These are phyloP conservation scores for Verticillium dahliae DNA, from an alignment of 2,329 filamentous ascomycete genomes.

Conservation along the genomic window DNA sequence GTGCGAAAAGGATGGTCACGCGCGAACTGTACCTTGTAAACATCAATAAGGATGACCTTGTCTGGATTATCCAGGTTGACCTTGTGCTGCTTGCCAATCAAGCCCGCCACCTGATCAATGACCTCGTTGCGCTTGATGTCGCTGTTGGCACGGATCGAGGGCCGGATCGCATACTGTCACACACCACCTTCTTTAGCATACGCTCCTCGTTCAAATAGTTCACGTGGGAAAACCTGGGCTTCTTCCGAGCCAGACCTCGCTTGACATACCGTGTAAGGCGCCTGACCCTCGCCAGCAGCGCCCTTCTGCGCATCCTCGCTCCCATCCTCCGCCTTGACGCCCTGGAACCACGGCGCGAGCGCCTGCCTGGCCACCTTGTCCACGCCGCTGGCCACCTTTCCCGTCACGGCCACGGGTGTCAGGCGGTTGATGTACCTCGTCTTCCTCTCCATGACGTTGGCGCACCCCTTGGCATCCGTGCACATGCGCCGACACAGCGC, in stretches of 20 bases:
- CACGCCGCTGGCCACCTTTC: slow-evolving; percentile 64
- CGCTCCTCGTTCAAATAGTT: slow-evolving; percentile 1
- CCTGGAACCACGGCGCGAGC: slow-evolving; percentile 56
- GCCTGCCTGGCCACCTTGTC: slow-evolving; percentile 58
- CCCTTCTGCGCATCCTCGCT: neutral
- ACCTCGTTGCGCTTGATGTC: slow-evolving; percentile 60
- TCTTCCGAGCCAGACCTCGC: neutral
- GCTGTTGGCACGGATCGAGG: slow-evolving; percentile 69
- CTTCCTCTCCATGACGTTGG: slow-evolving; percentile 34
- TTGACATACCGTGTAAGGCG: neutral
- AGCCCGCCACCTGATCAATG: slow-evolving; percentile 63
- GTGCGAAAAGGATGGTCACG: neutral
- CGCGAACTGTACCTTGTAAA: slow-evolving; percentile 59
- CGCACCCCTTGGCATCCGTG: slow-evolving; percentile 40
- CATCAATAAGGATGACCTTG: slow-evolving; percentile 71
- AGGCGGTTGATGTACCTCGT: slow-evolving; percentile 53
- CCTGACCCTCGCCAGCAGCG: neutral
- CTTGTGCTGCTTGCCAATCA: slow-evolving; percentile 62
- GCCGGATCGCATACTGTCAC: slow-evolving; percentile 72
- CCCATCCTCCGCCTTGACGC: neutral
- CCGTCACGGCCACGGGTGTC: slow-evolving; percentile 44
- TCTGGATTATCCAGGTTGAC: slow-evolving; percentile 75
- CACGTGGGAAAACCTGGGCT: no score
- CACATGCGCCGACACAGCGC: slow-evolving; percentile 49
- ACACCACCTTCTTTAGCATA: slow-evolving; percentile 6